Evolutionary conservation across 2,329 filamentous ascomycete species (phyloP).

Genomic region (Volutella citrinella): DNA sequence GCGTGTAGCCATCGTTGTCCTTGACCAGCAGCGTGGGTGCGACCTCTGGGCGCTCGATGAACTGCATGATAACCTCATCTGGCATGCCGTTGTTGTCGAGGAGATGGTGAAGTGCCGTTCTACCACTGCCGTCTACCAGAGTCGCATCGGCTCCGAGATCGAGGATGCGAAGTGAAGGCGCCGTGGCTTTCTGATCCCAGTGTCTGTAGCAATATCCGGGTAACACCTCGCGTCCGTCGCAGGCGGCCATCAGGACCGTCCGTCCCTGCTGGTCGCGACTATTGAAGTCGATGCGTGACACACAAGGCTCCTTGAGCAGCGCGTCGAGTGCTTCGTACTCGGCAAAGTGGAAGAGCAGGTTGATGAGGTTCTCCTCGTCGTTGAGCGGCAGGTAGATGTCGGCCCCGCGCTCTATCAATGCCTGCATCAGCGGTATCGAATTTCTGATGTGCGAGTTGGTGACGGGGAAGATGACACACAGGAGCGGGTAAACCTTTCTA

Average conservation of each 20-base stretch:
- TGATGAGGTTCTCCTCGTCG: slow-evolving; percentile 13
- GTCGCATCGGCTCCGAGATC: slow-evolving; percentile 13
- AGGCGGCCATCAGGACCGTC: slow-evolving; percentile 19
- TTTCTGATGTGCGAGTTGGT: neutral
- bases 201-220: neutral
- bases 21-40: slow-evolving; percentile 4
- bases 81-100: slow-evolving; percentile 12
- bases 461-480: slow-evolving; percentile 4
- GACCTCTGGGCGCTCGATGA: slow-evolving; percentile 13
- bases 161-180: slow-evolving; percentile 9
- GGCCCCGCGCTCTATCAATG: slow-evolving; percentile 11
- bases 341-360: slow-evolving; percentile 14
- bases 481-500: slow-evolving; percentile 10
- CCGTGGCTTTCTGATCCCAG: neutral
- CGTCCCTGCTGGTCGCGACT: slow-evolving; percentile 13
- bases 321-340: neutral
- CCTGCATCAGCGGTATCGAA: slow-evolving; percentile 5
- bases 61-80: slow-evolving; percentile 9
- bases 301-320: slow-evolving; percentile 13
- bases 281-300: slow-evolving; percentile 16
- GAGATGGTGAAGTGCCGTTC: slow-evolving; percentile 18
- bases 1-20: slow-evolving; percentile 9
- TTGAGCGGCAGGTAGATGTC: slow-evolving; percentile 17
- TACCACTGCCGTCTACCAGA: slow-evolving; percentile 12
- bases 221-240: slow-evolving; percentile 2